Conservation (phyloP, 2,329 filamentous ascomycete species). For the Monosporascus sp. region DNA sequence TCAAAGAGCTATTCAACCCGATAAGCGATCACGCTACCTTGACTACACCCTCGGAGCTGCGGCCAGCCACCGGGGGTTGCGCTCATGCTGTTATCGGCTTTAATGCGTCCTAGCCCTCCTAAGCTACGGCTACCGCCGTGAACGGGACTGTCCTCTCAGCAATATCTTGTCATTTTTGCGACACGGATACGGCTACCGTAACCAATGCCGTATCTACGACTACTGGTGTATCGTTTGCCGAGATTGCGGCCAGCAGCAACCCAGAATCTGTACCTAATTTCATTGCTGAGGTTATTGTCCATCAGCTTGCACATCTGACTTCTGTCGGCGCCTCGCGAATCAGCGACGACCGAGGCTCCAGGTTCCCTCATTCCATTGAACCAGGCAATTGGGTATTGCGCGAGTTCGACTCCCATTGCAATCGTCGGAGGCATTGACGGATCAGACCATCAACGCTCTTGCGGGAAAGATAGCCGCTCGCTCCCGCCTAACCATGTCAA, state of each 20-base stretch:
- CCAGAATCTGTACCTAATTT: not conserved
- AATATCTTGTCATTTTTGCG: slow-evolving; percentile 5
- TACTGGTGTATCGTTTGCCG: not conserved
- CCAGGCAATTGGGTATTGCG: slow-evolving; percentile 8
- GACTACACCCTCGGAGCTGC: slow-evolving; percentile 4
- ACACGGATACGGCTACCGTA: not conserved
- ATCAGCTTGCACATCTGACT: slow-evolving; percentile 6
- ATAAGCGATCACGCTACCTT: slow-evolving; percentile 5
- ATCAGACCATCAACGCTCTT: slow-evolving; percentile 5
- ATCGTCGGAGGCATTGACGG: slow-evolving; percentile 3
- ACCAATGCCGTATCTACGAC: not conserved
- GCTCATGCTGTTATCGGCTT: slow-evolving; percentile 7
- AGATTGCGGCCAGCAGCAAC: slow-evolving; percentile 1
- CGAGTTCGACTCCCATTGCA: slow-evolving; percentile 5
- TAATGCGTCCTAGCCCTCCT: slow-evolving; percentile 2
- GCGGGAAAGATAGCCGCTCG: slow-evolving; percentile 7
- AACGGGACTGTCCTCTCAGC: slow-evolving; percentile 8
- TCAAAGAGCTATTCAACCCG: slow-evolving; percentile 1
- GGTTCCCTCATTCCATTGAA: slow-evolving; percentile 7
- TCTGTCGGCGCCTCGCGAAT: slow-evolving; percentile 3
- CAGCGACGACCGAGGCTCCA: slow-evolving; percentile 2
- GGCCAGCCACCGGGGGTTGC: not conserved
- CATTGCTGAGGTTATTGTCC: slow-evolving; percentile 2
- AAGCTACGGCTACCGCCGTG: not conserved
- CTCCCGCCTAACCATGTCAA: not conserved